Conservation (phyloP, 2,329 filamentous ascomycete species). For the Cercospora sojina region DNA sequence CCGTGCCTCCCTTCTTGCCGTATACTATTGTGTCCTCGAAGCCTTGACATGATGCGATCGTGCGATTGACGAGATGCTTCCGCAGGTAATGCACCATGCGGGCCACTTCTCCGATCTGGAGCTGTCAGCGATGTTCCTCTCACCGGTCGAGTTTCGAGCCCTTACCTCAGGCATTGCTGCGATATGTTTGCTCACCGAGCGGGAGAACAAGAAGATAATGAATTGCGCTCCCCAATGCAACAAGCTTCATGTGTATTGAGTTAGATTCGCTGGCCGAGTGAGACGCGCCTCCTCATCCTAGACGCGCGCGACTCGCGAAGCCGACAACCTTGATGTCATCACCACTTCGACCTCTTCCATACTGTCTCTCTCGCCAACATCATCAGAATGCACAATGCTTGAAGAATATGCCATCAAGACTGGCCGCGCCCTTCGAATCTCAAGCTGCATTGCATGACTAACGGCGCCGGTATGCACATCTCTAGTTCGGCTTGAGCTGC, state of each 20-base stretch:
- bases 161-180: constrained; percentile 24
- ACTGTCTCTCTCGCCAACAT: neutral
- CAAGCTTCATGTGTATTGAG: neutral
- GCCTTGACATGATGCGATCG: constrained; percentile 66
- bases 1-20: constrained; percentile 81
- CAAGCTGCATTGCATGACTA: constrained; percentile 8
- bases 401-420: neutral
- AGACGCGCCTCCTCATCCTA: constrained; percentile 5
- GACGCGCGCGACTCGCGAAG: constrained; percentile 1
- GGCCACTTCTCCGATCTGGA: constrained; percentile 62
- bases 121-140: neutral
- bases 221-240: neutral
- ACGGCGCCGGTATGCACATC: constrained; percentile 8
- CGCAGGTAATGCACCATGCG: constrained; percentile 83
- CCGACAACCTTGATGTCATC: constrained; percentile 7
- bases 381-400: neutral
- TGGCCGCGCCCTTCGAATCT: neutral
- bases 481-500: constrained; percentile 8
- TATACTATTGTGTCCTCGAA: constrained; percentile 83
- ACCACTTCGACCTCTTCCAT: neutral
- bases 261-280: neutral
- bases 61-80: constrained; percentile 80
- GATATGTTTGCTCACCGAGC: neutral
- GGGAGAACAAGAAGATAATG: neutral
- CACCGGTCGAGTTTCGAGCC: neutral